phyloP scores from a whole-genome alignment of 495 filamentous ascomycete genomes.

The Neurospora sp. region DNA sequence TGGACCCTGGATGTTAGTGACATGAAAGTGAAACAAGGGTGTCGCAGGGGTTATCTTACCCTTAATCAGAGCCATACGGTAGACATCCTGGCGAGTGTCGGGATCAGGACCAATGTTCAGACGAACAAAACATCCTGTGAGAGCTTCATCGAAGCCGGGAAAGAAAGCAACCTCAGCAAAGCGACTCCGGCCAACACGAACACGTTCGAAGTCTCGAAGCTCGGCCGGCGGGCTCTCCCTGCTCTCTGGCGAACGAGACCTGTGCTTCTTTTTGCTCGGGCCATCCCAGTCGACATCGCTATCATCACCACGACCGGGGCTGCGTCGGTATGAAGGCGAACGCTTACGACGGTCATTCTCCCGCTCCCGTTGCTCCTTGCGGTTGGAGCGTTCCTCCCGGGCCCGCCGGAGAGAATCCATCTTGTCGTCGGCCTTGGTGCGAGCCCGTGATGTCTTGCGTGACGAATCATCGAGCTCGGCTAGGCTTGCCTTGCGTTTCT shows the following conservation, averaged over 20 bases:
- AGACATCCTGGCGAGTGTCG: slow-evolving; percentile 57
- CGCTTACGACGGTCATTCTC: slow-evolving; percentile 52
- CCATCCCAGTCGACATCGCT: slow-evolving; percentile 69
- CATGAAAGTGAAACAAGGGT: background rate
- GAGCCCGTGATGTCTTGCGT: slow-evolving; percentile 72
- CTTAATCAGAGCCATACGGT: slow-evolving; percentile 80
- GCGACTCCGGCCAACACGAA: slow-evolving; percentile 67
- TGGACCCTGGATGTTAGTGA: slow-evolving; percentile 16
- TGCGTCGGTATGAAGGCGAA: slow-evolving; percentile 29
- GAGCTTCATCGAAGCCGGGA: slow-evolving; percentile 72
- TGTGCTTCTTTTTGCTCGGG: slow-evolving; percentile 29
- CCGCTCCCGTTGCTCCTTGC: slow-evolving; percentile 60
- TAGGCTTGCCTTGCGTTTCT: slow-evolving; percentile 69
- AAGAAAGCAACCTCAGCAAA: slow-evolving; percentile 84
- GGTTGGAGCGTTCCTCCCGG: slow-evolving; percentile 71
- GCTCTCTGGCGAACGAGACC: slow-evolving; percentile 35
- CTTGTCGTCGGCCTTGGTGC: slow-evolving; percentile 74
- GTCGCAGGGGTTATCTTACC: slow-evolving; percentile 34
- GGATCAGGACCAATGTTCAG: slow-evolving; percentile 66
- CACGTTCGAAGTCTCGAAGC: slow-evolving; percentile 70
- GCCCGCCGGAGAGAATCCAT: slow-evolving; percentile 78
- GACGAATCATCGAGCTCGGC: slow-evolving; percentile 60
- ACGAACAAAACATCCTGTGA: slow-evolving; percentile 69
- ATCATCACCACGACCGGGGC: slow-evolving; percentile 58
- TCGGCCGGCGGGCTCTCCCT: slow-evolving; percentile 47